A percentile compares a stretch with the other conserved stretches of the same genome.
Evolutionary conservation across 352 stramenopile genomes (phyloP).

Genomic region (Globisporangium alternatum): DNA sequence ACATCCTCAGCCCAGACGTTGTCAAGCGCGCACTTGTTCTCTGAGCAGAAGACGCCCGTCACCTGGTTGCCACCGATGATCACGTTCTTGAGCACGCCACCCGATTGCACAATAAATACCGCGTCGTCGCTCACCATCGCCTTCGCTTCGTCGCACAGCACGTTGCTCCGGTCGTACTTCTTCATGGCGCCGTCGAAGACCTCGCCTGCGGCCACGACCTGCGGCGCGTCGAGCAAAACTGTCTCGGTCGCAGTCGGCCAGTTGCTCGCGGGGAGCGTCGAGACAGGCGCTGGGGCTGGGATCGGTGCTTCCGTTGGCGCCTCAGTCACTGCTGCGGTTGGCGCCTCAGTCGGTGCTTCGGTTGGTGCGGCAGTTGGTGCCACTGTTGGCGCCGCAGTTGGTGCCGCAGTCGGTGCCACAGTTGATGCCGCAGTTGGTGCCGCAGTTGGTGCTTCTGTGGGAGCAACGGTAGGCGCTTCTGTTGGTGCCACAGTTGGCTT

Average conservation of each 20-base stretch:
- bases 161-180: constrained; percentile 51
- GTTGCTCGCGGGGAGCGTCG: constrained; percentile 22
- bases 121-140: constrained; percentile 37
- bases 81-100: constrained; percentile 57
- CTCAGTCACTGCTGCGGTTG: constrained; percentile 13
- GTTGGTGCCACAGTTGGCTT: too few species aligned
- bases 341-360: constrained; percentile 4
- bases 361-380: constrained; percentile 15
- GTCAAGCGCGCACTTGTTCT: constrained; percentile 59
- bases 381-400: not conserved
- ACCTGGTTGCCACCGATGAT: constrained; percentile 50
- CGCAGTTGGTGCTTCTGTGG: not conserved
- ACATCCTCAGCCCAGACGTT: constrained; percentile 60
- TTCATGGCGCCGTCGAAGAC: constrained; percentile 66
- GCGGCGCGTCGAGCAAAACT: constrained; percentile 28
- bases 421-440: constrained; percentile 13
- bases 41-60: constrained; percentile 46
- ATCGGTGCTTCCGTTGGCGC: constrained; percentile 11
- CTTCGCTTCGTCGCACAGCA: constrained; percentile 32
- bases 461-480: not conserved
- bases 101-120: constrained; percentile 61
- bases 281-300: not conserved
- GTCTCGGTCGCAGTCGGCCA: constrained; percentile 46
- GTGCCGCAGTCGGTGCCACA: constrained; percentile 10
- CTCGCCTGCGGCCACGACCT: constrained; percentile 26